These are phyloP conservation scores for Epichloe amarillans DNA, from an alignment of 2,329 filamentous ascomycete genomes.

Conservation along the genomic window DNA sequence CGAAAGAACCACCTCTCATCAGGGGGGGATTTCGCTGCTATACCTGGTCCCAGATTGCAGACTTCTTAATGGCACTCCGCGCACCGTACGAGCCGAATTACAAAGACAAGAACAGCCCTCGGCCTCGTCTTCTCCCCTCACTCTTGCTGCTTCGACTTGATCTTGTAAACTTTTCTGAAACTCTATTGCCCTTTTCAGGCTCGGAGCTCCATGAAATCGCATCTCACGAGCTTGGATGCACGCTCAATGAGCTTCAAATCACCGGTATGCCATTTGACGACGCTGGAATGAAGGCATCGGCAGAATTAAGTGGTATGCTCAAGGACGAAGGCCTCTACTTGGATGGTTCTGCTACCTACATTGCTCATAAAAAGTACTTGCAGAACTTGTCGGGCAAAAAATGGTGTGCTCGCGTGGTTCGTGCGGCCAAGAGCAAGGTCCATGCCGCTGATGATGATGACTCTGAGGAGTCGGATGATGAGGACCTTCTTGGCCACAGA, in stretches of 20 bases:
- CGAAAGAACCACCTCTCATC: constrained; percentile 31
- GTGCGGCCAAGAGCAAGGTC: constrained; percentile 26
- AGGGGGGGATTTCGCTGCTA: constrained; percentile 42
- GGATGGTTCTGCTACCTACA: constrained; percentile 29
- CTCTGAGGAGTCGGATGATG: constrained; percentile 15
- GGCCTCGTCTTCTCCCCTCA: constrained; percentile 33
- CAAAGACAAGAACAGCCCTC: constrained; percentile 20
- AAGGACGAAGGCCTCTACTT: constrained; percentile 40
- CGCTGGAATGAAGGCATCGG: constrained; percentile 30
- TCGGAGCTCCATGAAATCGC: constrained; percentile 37
- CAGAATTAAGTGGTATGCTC: constrained; percentile 37
- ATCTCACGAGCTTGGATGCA: constrained; percentile 39
- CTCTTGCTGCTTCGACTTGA: constrained; percentile 36
- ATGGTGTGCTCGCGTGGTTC: constrained; percentile 31
- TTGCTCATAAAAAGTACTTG: constrained; percentile 27
- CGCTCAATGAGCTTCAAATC: constrained; percentile 37
- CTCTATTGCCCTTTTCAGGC: constrained; percentile 30
- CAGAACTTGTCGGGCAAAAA: constrained; percentile 25
- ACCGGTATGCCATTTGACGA: constrained; percentile 39
- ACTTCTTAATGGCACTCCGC: constrained; percentile 38
- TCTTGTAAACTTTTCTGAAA: constrained; percentile 39
- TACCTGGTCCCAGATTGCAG: constrained; percentile 38
- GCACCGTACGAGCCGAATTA: constrained; percentile 33
- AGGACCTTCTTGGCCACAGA: constrained; percentile 8
- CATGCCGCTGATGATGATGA: constrained; percentile 13